A percentile compares a stretch with the other conserved stretches of the same genome.
Conservation (phyloP, 1,139 yeast species). For the Eremothecium coryli region DNA sequence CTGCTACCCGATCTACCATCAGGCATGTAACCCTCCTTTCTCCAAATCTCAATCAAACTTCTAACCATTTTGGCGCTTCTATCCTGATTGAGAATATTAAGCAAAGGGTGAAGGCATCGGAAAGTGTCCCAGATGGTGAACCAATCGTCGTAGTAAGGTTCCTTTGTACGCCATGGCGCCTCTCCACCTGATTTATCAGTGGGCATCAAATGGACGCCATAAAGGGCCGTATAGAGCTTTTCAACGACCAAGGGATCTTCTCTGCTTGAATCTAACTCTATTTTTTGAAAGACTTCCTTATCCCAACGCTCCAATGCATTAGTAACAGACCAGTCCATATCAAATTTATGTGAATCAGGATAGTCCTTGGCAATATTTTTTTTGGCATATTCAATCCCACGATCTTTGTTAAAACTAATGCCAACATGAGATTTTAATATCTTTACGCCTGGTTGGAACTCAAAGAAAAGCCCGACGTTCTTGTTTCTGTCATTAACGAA, state of each 20-base stretch:
- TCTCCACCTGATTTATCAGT: slow-evolving; percentile 35
- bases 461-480: slow-evolving; percentile 26
- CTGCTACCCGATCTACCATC: slow-evolving; percentile 36
- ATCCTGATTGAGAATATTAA: slow-evolving; percentile 29
- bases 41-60: slow-evolving; percentile 30
- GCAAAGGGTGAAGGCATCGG: slow-evolving; percentile 32
- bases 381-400: slow-evolving; percentile 29
- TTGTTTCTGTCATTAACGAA: slow-evolving; percentile 15
- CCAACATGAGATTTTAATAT: slow-evolving; percentile 30
- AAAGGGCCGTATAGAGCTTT: slow-evolving; percentile 31
- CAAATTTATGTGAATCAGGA: slow-evolving; percentile 15
- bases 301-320: slow-evolving; percentile 29
- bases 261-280: slow-evolving; percentile 15
- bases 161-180: slow-evolving; percentile 26
- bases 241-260: slow-evolving; percentile 25
- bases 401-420: slow-evolving; percentile 30
- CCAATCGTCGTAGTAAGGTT: slow-evolving; percentile 35
- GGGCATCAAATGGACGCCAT: slow-evolving; percentile 34
- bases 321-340: slow-evolving; percentile 23
- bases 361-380: slow-evolving; percentile 27
- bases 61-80: slow-evolving; percentile 33
- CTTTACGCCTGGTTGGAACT: slow-evolving; percentile 15
- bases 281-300: slow-evolving; percentile 27
- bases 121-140: slow-evolving; percentile 38
- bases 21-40: slow-evolving; percentile 35